Percentiles rank a stretch among this genome's conserved stretches.
These are phyloP conservation scores for Ophiocordyceps camponoti-saundersi DNA, from an alignment of 2,329 filamentous ascomycete species.

Conservation along the genomic window DNA sequence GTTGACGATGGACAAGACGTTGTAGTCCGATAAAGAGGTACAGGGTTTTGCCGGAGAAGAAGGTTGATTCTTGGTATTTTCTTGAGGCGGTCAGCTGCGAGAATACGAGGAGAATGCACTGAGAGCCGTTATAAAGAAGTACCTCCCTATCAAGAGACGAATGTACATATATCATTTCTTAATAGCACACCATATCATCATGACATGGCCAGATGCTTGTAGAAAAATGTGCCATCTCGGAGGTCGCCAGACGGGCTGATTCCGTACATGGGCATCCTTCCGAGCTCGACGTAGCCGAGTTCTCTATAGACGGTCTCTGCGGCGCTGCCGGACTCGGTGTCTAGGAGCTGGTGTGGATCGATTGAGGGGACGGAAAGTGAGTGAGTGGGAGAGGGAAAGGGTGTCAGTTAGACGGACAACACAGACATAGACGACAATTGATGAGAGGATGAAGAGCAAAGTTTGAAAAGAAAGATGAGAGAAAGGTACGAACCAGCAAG, in stretches of 20 bases:
- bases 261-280: conserved; percentile 36
- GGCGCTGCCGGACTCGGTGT: conserved; percentile 31
- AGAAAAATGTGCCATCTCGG: conserved; percentile 38
- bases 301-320: conserved; percentile 36
- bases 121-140: too few species aligned
- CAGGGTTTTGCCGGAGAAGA: too few species aligned
- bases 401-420: background rate
- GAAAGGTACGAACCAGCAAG: conserved; percentile 29
- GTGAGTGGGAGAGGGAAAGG: background rate
- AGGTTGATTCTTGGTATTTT: too few species aligned
- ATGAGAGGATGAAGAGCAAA: background rate
- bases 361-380: too few species aligned
- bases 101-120: too few species aligned
- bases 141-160: too few species aligned
- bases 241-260: conserved; percentile 29
- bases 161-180: background rate
- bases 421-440: background rate
- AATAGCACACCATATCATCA: background rate
- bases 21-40: too few species aligned
- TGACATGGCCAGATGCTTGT: conserved; percentile 30
- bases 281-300: conserved; percentile 38
- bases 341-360: conserved; percentile 22
- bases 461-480: background rate
- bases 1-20: too few species aligned
- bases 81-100: too few species aligned